Evolutionary conservation across 495 filamentous ascomycete species (phyloP), one percentile per base, ranked within the genome.

Genomic region (Halenospora varia): DNA sequence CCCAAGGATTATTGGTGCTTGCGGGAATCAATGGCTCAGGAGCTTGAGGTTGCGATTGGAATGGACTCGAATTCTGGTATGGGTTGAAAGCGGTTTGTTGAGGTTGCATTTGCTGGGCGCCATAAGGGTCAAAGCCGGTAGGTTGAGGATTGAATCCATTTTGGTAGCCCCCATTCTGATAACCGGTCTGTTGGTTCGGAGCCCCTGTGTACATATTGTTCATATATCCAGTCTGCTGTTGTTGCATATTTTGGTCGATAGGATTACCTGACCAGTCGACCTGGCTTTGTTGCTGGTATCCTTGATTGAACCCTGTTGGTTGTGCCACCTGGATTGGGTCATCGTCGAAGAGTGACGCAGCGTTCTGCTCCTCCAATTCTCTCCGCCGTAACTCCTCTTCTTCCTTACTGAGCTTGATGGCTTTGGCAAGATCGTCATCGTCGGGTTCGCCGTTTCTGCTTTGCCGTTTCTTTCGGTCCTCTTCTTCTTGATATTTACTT

Each of bases 261-360:
- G 90, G 90, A 72, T 99, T 99, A 23, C 93, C 95, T 57, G 90
- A 92, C 84, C 92, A 97, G 70, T 99, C 95, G 24, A 99, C 95
- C 9, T 89, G 88, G 55, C 83, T 83, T 65, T 96, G 92, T 71
- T 99, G 95, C 73, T 96, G 90, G 66, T 97, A 99, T 41, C 93
- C 91, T 72, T 96, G 92, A 70, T 97, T 97, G 75, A 87, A 91
- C 2, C 88, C 88, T 8, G 92, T 96, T 25, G 83, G 83, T 74
- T 96, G 91, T 13, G 71, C 68, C 25, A 74, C 77, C 59, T 81
- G 78, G 6, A 78, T 69, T 15, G 88, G 85, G 19, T 85, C 82
- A 66, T 94, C 89, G 63, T 96, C 93, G 64, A 99, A 97, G 40
- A 99, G 77, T 26, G 89, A 84, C 15, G 86, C 73, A 3, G 90